Conservation (phyloP, 495 filamentous ascomycete genomes). For the Darksidea phi region DNA sequence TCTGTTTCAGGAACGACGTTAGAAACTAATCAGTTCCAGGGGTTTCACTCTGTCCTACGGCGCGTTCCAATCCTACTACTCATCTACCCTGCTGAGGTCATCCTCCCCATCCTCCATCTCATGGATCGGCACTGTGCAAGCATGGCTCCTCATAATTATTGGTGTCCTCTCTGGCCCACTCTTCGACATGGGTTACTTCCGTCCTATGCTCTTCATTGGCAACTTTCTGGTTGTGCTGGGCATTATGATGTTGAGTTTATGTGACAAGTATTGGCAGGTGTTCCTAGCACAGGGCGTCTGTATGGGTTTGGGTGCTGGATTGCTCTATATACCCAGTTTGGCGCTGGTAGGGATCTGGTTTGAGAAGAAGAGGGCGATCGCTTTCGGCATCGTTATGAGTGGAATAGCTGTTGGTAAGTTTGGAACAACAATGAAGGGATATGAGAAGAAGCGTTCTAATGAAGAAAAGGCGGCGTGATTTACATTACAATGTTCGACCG, state of each 20-base stretch:
- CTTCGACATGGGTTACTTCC: conserved; percentile 42
- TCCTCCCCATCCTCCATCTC: conserved; percentile 36
- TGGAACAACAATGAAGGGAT: not conserved
- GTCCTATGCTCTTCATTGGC: conserved; percentile 33
- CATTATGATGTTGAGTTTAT: conserved; percentile 36
- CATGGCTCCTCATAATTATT: conserved; percentile 39
- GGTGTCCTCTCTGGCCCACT: conserved; percentile 37
- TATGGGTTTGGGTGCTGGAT: conserved; percentile 32
- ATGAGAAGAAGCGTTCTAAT: conserved; percentile 4
- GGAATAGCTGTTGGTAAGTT: conserved; percentile 34
- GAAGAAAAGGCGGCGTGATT: conserved; percentile 21
- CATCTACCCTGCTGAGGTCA: conserved; percentile 23
- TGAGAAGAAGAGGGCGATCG: conserved; percentile 23
- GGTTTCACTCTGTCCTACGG: conserved; percentile 37
- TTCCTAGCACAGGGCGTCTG: conserved; percentile 34
- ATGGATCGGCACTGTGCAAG: conserved; percentile 43
- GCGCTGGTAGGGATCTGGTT: conserved; percentile 34
- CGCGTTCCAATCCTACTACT: conserved; percentile 41
- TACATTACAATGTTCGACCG: conserved; percentile 33
- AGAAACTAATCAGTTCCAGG: conserved; percentile 8
- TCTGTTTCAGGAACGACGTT: not conserved
- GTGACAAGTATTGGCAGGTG: conserved; percentile 34
- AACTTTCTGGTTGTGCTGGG: conserved; percentile 35
- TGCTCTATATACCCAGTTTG: conserved; percentile 32
- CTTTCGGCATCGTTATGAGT: conserved; percentile 33